These are phyloP conservation scores for Lyophyllum shimeji DNA, from an alignment of 768 basidiomycete species.

Conservation along the genomic window DNA sequence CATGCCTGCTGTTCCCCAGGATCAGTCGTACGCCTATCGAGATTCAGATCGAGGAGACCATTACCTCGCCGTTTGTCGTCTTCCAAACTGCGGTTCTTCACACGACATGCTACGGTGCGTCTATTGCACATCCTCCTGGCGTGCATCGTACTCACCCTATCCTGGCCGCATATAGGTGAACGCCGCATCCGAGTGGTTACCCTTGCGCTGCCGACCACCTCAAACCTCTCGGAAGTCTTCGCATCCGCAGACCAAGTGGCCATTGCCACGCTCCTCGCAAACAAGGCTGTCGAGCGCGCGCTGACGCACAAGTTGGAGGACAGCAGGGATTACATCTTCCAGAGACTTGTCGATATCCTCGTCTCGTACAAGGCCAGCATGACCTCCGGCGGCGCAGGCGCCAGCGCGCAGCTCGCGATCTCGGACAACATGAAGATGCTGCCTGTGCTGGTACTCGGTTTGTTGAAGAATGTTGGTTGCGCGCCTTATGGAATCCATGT, in stretches of 20 bases:
- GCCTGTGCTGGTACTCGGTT: conserved; percentile 83
- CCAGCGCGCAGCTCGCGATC: conserved; percentile 90
- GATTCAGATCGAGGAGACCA: conserved; percentile 91
- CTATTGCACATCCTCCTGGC: background rate
- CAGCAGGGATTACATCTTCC: conserved; percentile 78
- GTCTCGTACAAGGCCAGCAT: conserved; percentile 93
- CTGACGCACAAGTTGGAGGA: conserved; percentile 88
- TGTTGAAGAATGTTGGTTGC: conserved; percentile 85
- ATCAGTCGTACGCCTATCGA: conserved; percentile 97
- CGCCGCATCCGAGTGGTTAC: conserved; percentile 91
- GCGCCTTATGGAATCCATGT: background rate
- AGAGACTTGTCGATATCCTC: conserved; percentile 83
- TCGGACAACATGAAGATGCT: conserved; percentile 95
- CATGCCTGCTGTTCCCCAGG: conserved; percentile 94
- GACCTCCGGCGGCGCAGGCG: conserved; percentile 91
- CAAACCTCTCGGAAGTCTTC: conserved; percentile 85
- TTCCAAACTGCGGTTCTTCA: conserved; percentile 94
- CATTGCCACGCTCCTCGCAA: conserved; percentile 78
- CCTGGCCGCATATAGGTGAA: conserved; percentile 47
- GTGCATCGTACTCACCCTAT: background rate
- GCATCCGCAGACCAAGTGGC: conserved; percentile 90
- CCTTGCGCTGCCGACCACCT: conserved; percentile 83
- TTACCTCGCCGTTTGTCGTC: conserved; percentile 89
- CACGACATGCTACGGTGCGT: conserved; percentile 84
- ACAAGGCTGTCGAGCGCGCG: conserved; percentile 91